Evolutionary conservation across 169 alveolate genomes (phyloP).

Genomic region (Plasmodium relictum): DNA sequence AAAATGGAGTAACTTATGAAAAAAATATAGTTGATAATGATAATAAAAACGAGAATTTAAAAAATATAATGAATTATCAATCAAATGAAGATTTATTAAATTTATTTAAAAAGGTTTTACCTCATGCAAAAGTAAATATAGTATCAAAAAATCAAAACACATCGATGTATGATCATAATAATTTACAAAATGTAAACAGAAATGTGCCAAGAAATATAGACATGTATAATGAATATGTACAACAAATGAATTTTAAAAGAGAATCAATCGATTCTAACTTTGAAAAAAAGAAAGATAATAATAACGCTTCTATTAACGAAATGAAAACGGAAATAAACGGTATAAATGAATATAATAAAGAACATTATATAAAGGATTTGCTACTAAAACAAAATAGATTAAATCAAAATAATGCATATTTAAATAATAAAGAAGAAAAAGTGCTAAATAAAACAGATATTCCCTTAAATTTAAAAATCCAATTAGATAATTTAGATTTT

Average conservation of each 20-base stretch:
- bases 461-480: constrained; percentile 6
- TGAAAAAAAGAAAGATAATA: too few species aligned
- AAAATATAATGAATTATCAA: too few species aligned
- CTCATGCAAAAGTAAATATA: constrained; percentile 54
- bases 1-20: too few species aligned
- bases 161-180: too few species aligned
- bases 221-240: neutral
- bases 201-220: neutral
- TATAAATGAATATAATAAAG: neutral
- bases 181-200: neutral
- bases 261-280: too few species aligned
- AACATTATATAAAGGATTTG: neutral
- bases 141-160: neutral
- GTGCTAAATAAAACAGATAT: neutral
- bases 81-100: constrained; percentile 31
- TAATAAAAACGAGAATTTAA: too few species aligned
- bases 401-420: neutral
- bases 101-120: constrained; percentile 38
- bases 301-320: too few species aligned
- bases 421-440: neutral
- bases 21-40: too few species aligned
- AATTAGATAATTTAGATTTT: constrained; percentile 16
- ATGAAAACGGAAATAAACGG: neutral
- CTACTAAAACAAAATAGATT: neutral
- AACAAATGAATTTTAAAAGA: neutral